Evolutionary conservation across 352 stramenopile species (phyloP).

Genomic region (Pythium chondricola): DNA sequence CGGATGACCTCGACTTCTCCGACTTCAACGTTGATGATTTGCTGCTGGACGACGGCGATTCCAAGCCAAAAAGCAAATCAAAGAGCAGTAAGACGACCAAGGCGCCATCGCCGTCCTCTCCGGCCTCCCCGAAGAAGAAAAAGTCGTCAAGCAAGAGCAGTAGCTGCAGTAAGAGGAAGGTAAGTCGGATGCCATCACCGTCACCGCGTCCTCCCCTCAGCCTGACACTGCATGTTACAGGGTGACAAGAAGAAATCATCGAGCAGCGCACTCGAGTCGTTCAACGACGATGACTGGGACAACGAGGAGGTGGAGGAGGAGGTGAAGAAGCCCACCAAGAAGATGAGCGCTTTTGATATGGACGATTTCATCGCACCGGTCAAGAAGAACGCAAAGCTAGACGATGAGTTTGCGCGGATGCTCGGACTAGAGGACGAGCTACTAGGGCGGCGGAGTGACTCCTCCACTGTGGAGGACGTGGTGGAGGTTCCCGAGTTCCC

Average conservation of each 20-base stretch:
- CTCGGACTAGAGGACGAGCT: conserved; percentile 44
- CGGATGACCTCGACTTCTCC: conserved; percentile 39
- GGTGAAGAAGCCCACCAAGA: conserved; percentile 5
- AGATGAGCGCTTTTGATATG: conserved; percentile 11
- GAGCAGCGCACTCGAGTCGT: conserved; percentile 15
- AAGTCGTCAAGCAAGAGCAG: conserved; percentile 28
- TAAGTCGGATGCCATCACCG: neutral
- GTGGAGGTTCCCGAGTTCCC: neutral
- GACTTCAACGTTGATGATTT: conserved; percentile 59
- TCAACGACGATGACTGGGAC: conserved; percentile 24
- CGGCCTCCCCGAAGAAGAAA: conserved; percentile 16
- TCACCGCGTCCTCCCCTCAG: no score
- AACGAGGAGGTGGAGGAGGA: conserved; percentile 16
- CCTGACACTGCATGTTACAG: conserved; percentile 4
- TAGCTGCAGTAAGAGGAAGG: conserved; percentile 20
- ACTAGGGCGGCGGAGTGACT: neutral
- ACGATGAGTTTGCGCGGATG: conserved; percentile 67
- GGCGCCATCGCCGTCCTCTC: conserved; percentile 5
- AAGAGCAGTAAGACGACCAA: conserved; percentile 21
- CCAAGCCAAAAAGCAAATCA: conserved; percentile 29
- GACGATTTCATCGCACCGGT: conserved; percentile 15
- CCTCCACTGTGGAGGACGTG: neutral
- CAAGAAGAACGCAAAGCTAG: conserved; percentile 33
- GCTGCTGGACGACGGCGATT: conserved; percentile 28
- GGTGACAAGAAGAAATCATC: conserved; percentile 44